Percentiles rank a stretch among this genome's conserved stretches.
phyloP scores from a whole-genome alignment of 805 yeast genomes.

The Spathaspora arborariae region DNA sequence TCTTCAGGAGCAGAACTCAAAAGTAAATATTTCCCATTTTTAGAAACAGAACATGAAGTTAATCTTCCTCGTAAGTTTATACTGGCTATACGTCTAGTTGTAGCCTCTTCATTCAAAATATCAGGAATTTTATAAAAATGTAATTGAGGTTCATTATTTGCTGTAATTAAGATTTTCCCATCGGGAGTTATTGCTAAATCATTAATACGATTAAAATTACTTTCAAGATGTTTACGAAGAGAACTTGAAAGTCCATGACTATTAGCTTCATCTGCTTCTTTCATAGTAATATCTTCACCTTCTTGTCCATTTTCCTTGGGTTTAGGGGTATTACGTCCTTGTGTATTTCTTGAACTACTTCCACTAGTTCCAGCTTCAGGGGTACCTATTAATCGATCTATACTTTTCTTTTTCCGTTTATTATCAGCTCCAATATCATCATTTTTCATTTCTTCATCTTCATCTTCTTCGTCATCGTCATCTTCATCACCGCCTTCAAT shows the following conservation, averaged over 20 bases:
- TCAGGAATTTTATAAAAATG: slow-evolving; percentile 55
- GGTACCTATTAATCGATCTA: background rate
- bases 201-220: slow-evolving; percentile 49
- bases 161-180: slow-evolving; percentile 58
- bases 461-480: slow-evolving; percentile 12
- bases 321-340: slow-evolving; percentile 3
- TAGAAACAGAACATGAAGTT: slow-evolving; percentile 61
- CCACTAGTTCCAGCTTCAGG: slow-evolving; percentile 1
- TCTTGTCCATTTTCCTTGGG: background rate
- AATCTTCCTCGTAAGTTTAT: slow-evolving; percentile 54
- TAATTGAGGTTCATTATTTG: slow-evolving; percentile 59
- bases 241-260: background rate
- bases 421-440: slow-evolving; percentile 10
- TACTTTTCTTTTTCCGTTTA: background rate
- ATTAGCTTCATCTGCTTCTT: slow-evolving; percentile 7
- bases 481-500: slow-evolving; percentile 13
- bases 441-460: slow-evolving; percentile 10
- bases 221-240: slow-evolving; percentile 12
- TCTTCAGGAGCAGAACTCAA: slow-evolving; percentile 72
- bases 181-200: slow-evolving; percentile 67
- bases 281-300: slow-evolving; percentile 8
- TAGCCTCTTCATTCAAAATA: slow-evolving; percentile 26
- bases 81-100: slow-evolving; percentile 38
- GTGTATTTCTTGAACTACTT: background rate
- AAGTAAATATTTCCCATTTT: slow-evolving; percentile 49